A percentile compares a stretch with the other conserved stretches of the same genome.
Conservation (phyloP, 2,329 filamentous ascomycete species). For the Xylaria sp. region DNA sequence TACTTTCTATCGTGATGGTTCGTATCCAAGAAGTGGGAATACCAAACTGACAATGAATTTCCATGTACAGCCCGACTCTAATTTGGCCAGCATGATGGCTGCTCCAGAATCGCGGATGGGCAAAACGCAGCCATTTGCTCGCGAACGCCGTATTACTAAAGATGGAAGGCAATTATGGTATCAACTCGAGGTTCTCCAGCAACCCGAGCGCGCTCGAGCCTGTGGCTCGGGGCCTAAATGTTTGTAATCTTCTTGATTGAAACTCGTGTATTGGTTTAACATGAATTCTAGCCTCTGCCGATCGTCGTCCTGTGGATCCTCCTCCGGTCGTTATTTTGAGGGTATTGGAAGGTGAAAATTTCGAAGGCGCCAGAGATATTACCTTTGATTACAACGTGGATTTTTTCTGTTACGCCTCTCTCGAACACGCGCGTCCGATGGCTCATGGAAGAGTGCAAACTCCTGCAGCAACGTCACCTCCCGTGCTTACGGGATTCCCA, state of each 20-base stretch:
- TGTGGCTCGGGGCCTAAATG: slow-evolving; percentile 97
- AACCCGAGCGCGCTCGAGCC: slow-evolving; percentile 92
- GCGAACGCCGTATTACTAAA: slow-evolving; percentile 68
- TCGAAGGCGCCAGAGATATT: slow-evolving; percentile 72
- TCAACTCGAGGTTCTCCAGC: slow-evolving; percentile 86
- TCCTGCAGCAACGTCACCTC: slow-evolving; percentile 74
- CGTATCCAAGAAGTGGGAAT: neutral
- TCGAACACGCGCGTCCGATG: slow-evolving; percentile 86
- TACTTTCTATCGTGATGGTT: neutral
- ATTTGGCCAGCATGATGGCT: slow-evolving; percentile 42
- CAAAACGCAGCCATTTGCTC: slow-evolving; percentile 41
- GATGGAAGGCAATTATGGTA: slow-evolving; percentile 85
- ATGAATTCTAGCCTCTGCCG: slow-evolving; percentile 73
- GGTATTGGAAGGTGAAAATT: slow-evolving; percentile 78
- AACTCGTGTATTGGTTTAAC: slow-evolving; percentile 23
- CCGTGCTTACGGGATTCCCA: slow-evolving; percentile 92
- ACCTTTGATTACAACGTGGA: slow-evolving; percentile 96
- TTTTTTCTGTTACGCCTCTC: slow-evolving; percentile 95
- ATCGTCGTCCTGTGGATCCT: slow-evolving; percentile 91
- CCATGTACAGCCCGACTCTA: slow-evolving; percentile 44
- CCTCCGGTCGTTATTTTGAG: slow-evolving; percentile 93
- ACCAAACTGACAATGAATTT: slow-evolving; percentile 30
- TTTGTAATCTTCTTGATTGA: slow-evolving; percentile 54
- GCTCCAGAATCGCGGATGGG: slow-evolving; percentile 37
- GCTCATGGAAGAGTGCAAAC: slow-evolving; percentile 81